These are phyloP conservation scores for Podaxis sp. DNA, from an alignment of 768 basidiomycete species.

Conservation along the genomic window DNA sequence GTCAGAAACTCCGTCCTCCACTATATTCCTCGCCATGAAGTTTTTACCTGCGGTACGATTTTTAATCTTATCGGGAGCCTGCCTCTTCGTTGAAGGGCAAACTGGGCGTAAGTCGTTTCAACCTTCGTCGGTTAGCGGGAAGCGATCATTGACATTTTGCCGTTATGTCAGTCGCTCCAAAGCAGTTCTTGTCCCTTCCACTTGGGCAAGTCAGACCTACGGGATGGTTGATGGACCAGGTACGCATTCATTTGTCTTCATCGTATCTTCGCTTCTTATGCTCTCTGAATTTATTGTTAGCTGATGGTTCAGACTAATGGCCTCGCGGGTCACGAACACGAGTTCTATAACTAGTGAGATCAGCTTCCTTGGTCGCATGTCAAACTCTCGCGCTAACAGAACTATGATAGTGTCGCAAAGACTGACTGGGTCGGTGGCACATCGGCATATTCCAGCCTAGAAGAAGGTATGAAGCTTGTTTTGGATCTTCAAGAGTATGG, in stretches of 20 bases:
- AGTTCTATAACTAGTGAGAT: conserved; percentile 40
- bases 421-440: conserved; percentile 44
- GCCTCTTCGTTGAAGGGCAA: conserved; percentile 16
- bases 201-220: conserved; percentile 38
- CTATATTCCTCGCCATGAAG: background rate
- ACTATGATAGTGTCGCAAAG: conserved; percentile 30
- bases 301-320: conserved; percentile 44
- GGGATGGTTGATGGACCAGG: conserved; percentile 46
- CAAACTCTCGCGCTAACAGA: background rate
- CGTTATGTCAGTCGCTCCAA: conserved; percentile 35
- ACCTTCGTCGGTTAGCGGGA: too few relatives aligned
- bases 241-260: conserved; percentile 12
- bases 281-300: conserved; percentile 24
- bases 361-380: background rate
- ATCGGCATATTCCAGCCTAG: conserved; percentile 40
- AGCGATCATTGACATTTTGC: background rate
- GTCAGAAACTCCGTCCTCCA: background rate
- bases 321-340: conserved; percentile 43
- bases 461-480: conserved; percentile 33
- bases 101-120: conserved; percentile 26
- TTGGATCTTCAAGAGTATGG: background rate
- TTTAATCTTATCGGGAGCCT: conserved; percentile 5
- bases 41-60: conserved; percentile 7
- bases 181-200: conserved; percentile 40
- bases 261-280: background rate